Percentiles rank a stretch among this genome's conserved stretches.
Evolutionary conservation across 306 rosid species (phyloP).

Genomic region (Citrullus mucosospermus): DNA sequence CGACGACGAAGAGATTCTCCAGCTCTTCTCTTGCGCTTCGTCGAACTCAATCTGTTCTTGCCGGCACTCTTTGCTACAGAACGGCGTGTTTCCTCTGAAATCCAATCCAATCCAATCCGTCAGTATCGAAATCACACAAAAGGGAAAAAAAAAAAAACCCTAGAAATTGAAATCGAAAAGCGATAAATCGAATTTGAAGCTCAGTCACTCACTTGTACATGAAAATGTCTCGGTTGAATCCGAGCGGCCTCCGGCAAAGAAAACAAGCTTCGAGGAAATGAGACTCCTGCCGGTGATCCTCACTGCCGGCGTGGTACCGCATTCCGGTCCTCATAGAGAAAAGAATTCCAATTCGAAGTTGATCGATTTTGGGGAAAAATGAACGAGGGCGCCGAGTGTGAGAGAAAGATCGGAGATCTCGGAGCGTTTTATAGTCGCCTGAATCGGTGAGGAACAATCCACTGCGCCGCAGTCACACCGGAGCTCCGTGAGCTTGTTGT

Average conservation of each 20-base stretch:
- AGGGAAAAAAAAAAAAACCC: background rate
- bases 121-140: background rate
- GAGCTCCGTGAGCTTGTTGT: background rate
- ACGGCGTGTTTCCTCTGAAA: constrained; percentile 83
- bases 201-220: constrained; percentile 41
- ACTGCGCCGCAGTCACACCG: background rate
- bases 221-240: constrained; percentile 60
- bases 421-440: background rate
- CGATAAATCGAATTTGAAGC: background rate
- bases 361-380: background rate
- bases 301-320: constrained; percentile 30
- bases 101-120: background rate
- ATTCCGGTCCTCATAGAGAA: constrained; percentile 28
- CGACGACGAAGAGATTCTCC: constrained; percentile 24
- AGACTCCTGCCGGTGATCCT: constrained; percentile 34
- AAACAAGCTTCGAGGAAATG: constrained; percentile 83
- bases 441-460: background rate
- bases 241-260: constrained; percentile 69
- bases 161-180: background rate
- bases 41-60: constrained; percentile 73
- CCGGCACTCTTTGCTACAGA: constrained; percentile 91
- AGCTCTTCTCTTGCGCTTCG: constrained; percentile 60
- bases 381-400: background rate
- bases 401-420: background rate
- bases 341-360: background rate